Evolutionary conservation across 805 yeast genomes (phyloP).

Genomic region (Candida nonsorbophila): DNA sequence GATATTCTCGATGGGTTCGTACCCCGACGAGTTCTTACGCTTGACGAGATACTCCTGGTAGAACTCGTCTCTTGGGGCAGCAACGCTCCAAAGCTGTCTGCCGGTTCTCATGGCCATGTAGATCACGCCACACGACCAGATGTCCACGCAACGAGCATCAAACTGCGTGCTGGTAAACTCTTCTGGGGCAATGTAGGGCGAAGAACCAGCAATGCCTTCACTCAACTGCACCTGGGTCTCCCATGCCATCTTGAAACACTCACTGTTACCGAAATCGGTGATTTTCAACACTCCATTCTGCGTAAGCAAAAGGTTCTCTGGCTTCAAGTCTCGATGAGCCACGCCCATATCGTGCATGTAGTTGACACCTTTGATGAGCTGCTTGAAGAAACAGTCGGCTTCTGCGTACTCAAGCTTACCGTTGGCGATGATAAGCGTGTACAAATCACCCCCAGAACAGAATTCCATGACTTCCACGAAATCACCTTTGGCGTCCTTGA

Average conservation of each 20-base stretch:
- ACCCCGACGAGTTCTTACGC: slow-evolving; percentile 79
- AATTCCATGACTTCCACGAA: slow-evolving; percentile 85
- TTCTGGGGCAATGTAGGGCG: slow-evolving; percentile 91
- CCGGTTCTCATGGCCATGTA: slow-evolving; percentile 95
- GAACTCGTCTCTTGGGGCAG: slow-evolving; percentile 74
- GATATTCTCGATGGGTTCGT: slow-evolving; percentile 82
- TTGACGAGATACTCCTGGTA: slow-evolving; percentile 69
- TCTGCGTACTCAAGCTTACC: slow-evolving; percentile 79
- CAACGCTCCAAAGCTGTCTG: slow-evolving; percentile 85
- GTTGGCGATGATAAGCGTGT: slow-evolving; percentile 65
- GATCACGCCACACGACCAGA: slow-evolving; percentile 92
- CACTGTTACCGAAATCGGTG: slow-evolving; percentile 85
- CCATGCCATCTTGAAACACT: slow-evolving; percentile 83
- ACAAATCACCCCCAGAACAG: slow-evolving; percentile 78
- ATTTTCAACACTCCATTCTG: slow-evolving; percentile 70
- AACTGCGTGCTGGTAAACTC: slow-evolving; percentile 61
- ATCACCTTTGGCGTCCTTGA: slow-evolving; percentile 78
- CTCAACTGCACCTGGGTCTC: slow-evolving; percentile 64
- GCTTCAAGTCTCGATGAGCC: slow-evolving; percentile 84
- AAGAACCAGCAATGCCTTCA: slow-evolving; percentile 78
- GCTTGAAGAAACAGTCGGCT: slow-evolving; percentile 89
- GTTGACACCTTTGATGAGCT: slow-evolving; percentile 73
- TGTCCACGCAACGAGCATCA: slow-evolving; percentile 79
- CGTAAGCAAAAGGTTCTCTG: slow-evolving; percentile 76
- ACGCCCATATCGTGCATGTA: slow-evolving; percentile 91